phyloP scores from a whole-genome alignment of 2,329 filamentous ascomycete species.

The Claviceps monticola region DNA sequence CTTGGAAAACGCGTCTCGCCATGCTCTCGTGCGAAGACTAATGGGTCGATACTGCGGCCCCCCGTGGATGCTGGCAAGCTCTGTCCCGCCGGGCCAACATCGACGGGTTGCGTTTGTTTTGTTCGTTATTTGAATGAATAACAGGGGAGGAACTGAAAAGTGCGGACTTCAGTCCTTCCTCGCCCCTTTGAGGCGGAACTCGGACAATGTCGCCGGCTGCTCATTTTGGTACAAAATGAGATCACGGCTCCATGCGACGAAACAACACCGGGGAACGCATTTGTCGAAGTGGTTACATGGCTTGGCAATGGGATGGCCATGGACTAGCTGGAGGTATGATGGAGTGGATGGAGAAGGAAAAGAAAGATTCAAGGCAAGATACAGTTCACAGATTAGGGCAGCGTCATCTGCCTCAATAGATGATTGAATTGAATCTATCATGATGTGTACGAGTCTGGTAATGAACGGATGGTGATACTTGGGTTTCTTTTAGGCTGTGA shows the following conservation, averaged over 20 bases:
- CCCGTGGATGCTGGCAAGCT: conserved; percentile 16
- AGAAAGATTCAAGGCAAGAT: background rate
- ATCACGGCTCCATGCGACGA: conserved; percentile 8
- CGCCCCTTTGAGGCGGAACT: background rate
- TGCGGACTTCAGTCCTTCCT: conserved; percentile 1
- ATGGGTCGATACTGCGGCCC: conserved; percentile 42
- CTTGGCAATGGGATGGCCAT: conserved; percentile 14
- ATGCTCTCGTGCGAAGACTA: conserved; percentile 19
- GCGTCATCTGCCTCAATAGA: conserved; percentile 23
- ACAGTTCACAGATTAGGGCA: background rate
- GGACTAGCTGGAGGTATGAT: conserved; percentile 19
- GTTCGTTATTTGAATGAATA: conserved; percentile 16
- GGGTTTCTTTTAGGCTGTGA: background rate
- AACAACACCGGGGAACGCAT: background rate
- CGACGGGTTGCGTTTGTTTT: conserved; percentile 18
- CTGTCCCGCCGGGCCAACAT: conserved; percentile 10
- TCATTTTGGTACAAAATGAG: conserved; percentile 4
- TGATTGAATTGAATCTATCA: conserved; percentile 36
- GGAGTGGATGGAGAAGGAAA: background rate
- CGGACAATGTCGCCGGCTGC: conserved; percentile 13
- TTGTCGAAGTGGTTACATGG: conserved; percentile 17
- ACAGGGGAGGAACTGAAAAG: background rate
- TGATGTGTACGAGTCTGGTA: background rate
- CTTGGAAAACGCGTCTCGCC: conserved; percentile 18
- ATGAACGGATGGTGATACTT: background rate